Conservation (phyloP, 2,329 filamentous ascomycete species). For the Cladosporium sp. region DNA sequence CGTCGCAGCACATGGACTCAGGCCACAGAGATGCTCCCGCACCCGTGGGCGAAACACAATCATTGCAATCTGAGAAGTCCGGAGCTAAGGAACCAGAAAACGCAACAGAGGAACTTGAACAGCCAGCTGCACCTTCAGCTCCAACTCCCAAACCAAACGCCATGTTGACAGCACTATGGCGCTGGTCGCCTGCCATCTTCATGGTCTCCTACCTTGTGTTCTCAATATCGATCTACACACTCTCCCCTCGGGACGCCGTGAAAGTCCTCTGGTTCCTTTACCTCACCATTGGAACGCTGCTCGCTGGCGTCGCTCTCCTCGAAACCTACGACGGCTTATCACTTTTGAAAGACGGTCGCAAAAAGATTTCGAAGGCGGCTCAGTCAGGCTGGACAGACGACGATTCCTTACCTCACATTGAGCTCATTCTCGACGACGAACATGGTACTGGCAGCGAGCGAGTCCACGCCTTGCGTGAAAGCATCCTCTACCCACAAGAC, state of each 20-base stretch:
- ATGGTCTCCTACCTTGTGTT: slow-evolving; percentile 30
- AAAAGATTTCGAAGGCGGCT: slow-evolving; percentile 22
- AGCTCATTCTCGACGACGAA: slow-evolving; percentile 26
- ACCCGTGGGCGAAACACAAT: neutral
- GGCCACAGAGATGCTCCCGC: neutral
- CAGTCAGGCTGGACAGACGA: slow-evolving; percentile 19
- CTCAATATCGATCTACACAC: slow-evolving; percentile 29
- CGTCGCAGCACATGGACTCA: neutral
- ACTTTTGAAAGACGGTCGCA: slow-evolving; percentile 25
- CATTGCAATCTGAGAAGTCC: neutral
- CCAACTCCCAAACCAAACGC: neutral
- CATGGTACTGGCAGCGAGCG: neutral
- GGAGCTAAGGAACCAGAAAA: neutral
- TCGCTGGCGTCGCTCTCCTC: slow-evolving; percentile 24
- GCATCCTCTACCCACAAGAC: slow-evolving; percentile 22
- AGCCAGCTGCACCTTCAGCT: neutral
- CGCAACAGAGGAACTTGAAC: neutral
- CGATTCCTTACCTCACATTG: slow-evolving; percentile 23
- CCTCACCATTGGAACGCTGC: slow-evolving; percentile 26
- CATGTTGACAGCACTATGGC: slow-evolving; percentile 19
- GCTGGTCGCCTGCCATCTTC: slow-evolving; percentile 25
- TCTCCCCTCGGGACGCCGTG: slow-evolving; percentile 20
- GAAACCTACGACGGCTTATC: slow-evolving; percentile 30
- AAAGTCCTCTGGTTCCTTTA: slow-evolving; percentile 31
- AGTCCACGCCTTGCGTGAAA: slow-evolving; percentile 13